Evolutionary conservation across 352 stramenopile species (phyloP).

Genomic region (Phytopythium helicoides): DNA sequence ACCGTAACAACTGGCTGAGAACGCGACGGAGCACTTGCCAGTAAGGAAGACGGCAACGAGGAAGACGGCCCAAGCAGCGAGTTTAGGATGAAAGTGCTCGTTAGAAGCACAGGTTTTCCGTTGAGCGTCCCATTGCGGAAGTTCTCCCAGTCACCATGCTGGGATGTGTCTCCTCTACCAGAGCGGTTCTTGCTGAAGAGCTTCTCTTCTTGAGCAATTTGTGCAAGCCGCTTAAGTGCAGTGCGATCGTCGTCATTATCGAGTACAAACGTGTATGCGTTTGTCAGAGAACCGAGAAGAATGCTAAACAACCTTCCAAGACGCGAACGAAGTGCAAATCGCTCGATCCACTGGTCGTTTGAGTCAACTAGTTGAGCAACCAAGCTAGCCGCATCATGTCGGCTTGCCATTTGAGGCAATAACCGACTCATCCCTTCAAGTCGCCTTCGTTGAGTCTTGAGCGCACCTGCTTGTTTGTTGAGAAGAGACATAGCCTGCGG

Average conservation of each 20-base stretch:
- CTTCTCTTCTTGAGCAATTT: conserved; percentile 73
- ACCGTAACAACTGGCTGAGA: conserved; percentile 12
- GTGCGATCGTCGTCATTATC: conserved; percentile 30
- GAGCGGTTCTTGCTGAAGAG: conserved; percentile 56
- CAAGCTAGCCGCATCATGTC: conserved; percentile 40
- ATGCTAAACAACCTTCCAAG: conserved; percentile 60
- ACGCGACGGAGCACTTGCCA: background rate
- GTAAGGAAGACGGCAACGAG: conserved; percentile 1
- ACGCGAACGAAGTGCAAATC: conserved; percentile 43
- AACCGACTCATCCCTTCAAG: conserved; percentile 32
- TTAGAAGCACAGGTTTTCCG: conserved; percentile 51
- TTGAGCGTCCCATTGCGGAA: conserved; percentile 83
- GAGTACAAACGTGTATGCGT: conserved; percentile 63
- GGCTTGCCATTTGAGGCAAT: conserved; percentile 66
- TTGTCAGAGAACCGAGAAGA: conserved; percentile 65
- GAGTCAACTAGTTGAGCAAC: conserved; percentile 43
- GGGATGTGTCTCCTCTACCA: conserved; percentile 60
- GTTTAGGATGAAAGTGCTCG: conserved; percentile 72
- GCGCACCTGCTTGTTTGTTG: conserved; percentile 31
- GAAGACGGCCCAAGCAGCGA: conserved; percentile 36
- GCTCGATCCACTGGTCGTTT: conserved; percentile 48
- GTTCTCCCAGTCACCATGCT: conserved; percentile 89
- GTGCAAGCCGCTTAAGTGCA: conserved; percentile 54
- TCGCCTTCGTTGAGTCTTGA: conserved; percentile 26
- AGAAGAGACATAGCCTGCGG: conserved; percentile 65